phyloP scores from a whole-genome alignment of 768 basidiomycete species.

The Lactifluus volemus region DNA sequence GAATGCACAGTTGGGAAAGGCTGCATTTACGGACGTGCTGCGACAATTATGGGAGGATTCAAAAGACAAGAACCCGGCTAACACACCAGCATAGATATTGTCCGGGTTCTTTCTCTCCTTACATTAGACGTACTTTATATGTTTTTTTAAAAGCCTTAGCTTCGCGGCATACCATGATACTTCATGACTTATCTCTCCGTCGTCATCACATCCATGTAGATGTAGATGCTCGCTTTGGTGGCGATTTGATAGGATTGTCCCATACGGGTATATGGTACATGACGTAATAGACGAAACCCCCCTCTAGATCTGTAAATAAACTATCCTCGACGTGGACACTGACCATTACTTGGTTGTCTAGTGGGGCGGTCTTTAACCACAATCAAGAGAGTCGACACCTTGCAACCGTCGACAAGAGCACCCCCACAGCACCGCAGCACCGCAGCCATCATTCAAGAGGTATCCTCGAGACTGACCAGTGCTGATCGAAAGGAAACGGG shows the following conservation, averaged over 20 bases:
- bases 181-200: slow-evolving; percentile 23
- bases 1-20: slow-evolving; percentile 83
- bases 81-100: slow-evolving; percentile 23
- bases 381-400: background rate
- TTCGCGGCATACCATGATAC: slow-evolving; percentile 19
- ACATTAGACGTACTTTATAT: slow-evolving; percentile 19
- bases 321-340: background rate
- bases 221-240: slow-evolving; percentile 1
- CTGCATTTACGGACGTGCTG: slow-evolving; percentile 86
- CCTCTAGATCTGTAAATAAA: too few relatives aligned
- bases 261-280: background rate
- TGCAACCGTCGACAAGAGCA: too few relatives aligned
- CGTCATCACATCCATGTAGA: background rate
- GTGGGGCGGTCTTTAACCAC: background rate
- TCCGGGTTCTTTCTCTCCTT: slow-evolving; percentile 11
- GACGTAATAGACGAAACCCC: background rate
- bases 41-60: slow-evolving; percentile 66
- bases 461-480: background rate
- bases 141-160: slow-evolving; percentile 23
- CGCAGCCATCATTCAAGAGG: too few relatives aligned
- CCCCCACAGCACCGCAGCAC: too few relatives aligned
- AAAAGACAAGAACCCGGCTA: slow-evolving; percentile 41
- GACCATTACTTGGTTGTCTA: background rate
- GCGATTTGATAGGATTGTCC: background rate
- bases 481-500: background rate